Conservation (phyloP, 441 rosid genomes). For the Bruguiera hainesii region DNA sequence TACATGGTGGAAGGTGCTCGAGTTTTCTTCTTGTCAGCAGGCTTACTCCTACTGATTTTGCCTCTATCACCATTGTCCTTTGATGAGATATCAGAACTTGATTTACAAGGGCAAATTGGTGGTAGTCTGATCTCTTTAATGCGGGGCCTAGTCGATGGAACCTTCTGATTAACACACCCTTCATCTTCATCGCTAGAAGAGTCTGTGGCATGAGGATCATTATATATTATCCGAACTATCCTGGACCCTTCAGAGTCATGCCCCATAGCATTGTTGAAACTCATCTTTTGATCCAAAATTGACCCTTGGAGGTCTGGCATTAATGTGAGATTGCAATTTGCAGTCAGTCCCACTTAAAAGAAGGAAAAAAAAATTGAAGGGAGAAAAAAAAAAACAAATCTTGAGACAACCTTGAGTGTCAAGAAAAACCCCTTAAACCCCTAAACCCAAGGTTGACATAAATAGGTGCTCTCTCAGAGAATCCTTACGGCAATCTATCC, state of each 20-base stretch:
- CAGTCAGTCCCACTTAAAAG: neutral
- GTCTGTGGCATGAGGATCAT: conserved; percentile 53
- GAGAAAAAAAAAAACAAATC: conserved; percentile 3
- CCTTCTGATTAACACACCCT: neutral
- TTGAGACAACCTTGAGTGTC: conserved; percentile 9
- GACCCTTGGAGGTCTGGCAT: conserved; percentile 29
- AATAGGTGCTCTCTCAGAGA: conserved; percentile 2
- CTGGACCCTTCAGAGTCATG: conserved; percentile 9
- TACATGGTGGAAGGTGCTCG: conserved; percentile 4
- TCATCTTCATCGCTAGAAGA: conserved; percentile 43
- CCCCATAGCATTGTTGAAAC: conserved; percentile 5
- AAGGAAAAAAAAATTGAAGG: neutral
- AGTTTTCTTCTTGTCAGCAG: conserved; percentile 9
- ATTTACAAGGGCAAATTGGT: neutral
- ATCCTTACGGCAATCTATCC: conserved; percentile 8
- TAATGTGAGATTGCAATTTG: neutral
- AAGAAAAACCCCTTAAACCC: conserved; percentile 23
- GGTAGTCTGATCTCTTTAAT: conserved; percentile 35
- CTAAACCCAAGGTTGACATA: conserved; percentile 14
- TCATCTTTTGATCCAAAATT: conserved; percentile 17
- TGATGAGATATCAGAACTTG: neutral
- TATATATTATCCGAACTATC: conserved; percentile 37
- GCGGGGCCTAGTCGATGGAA: conserved; percentile 13
- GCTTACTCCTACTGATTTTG: neutral
- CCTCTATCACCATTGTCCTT: neutral